A percentile compares a stretch with the other conserved stretches of the same genome.
Conservation (phyloP, 192 early-diverging fungal species). For the Funneliformis geosporum region DNA sequence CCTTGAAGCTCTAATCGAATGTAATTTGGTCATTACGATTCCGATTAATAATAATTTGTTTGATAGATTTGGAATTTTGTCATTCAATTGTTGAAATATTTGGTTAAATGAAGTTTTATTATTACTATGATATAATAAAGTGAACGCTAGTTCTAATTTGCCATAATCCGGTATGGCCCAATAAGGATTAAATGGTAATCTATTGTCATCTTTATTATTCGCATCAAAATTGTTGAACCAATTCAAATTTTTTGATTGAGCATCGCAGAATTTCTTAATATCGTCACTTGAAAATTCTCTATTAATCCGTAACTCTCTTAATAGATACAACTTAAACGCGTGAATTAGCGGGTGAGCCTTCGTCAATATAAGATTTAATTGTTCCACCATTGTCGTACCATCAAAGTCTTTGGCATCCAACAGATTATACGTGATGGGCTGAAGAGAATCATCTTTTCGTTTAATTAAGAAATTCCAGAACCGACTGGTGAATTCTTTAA, state of each 20-base stretch:
- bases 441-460: not conserved
- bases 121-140: not conserved
- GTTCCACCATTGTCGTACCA: not conserved
- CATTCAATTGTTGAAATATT: not conserved
- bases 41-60: slow-evolving; percentile 1
- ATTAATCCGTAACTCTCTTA: slow-evolving; percentile 20
- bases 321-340: slow-evolving; percentile 30
- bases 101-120: not conserved
- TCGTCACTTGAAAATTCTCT: slow-evolving; percentile 21
- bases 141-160: slow-evolving; percentile 9
- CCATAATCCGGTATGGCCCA: not conserved
- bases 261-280: slow-evolving; percentile 13
- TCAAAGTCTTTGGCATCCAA: not conserved
- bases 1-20: slow-evolving; percentile 20
- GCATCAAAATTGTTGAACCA: slow-evolving; percentile 14
- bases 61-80: not conserved
- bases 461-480: slow-evolving; percentile 3
- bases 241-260: not conserved
- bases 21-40: not conserved
- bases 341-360: slow-evolving; percentile 13
- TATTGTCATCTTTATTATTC: not conserved
- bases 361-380: slow-evolving; percentile 3
- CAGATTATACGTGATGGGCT: not conserved
- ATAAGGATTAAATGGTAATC: slow-evolving; percentile 33
- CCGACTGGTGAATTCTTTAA: slow-evolving; percentile 26